Base-by-base conservation (phyloP, 768 basidiomycete species). In the Leccinum fibrillosum region DNA sequence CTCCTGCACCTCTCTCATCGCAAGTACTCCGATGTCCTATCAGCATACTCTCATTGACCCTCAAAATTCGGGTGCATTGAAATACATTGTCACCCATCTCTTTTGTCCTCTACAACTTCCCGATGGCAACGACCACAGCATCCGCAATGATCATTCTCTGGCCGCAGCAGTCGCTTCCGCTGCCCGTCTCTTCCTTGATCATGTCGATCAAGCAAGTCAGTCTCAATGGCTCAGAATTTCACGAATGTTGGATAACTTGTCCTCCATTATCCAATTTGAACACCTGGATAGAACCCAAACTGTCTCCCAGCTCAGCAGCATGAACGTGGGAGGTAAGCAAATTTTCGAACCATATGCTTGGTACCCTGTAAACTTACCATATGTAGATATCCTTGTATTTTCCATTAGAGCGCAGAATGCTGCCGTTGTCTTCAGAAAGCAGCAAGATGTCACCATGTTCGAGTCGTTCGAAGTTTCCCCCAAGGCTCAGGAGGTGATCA, bases 381-480 rank as follows among this genome's bases (percentile, higher is more conserved):
- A 1, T 21, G 28, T 54, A 82, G 82, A 76, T 58, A 63, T 74
- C 35, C 55, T 77, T 11, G 69, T 69, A 26, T 68, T 81, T 35
- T 70, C 70, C 4, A 71, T 83, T 28, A 68, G 68, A 28, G 69
- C 72, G 1, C 82, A 83, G 53, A 84, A 83, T 52, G 79, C 80
- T 4, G 80, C 71, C 8, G 48, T 84, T 8, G 64, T 83, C 7
- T 57, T 80, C 39, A 72, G 76, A 48, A 68, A 67, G 53, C 52
- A 56, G 15, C 39, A 62, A 13, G 52, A 61, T 11, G 39, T 62
- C 3, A 73, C 74, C 3, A 61, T 71, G 13, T 48, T 76, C 52
- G 83, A 83, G 63, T 68, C 68, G 9, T 83, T 81, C 25, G 78
- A 83, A 58, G 74, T 74, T 4, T 77, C 78, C 5, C 75, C 79